These are phyloP conservation scores for Juncus inflexus DNA, from an alignment of 176 grass and related monocot species.

Conservation along the genomic window DNA sequence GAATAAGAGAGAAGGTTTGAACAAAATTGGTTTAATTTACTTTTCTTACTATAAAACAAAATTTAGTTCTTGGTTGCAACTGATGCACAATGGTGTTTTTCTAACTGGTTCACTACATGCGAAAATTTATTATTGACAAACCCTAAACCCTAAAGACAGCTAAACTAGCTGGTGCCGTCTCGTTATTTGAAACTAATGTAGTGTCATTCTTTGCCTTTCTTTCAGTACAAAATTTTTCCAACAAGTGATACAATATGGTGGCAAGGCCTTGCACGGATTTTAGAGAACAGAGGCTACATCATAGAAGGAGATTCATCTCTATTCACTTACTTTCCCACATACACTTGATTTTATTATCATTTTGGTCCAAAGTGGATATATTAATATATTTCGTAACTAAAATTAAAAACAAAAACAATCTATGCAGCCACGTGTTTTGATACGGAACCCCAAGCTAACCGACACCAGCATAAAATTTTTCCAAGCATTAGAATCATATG, in stretches of 20 bases:
- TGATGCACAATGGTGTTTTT: conserved; percentile 10
- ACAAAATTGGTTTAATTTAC: neutral
- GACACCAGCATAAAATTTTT: conserved; percentile 42
- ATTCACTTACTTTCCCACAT: conserved; percentile 25
- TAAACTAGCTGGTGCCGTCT: neutral
- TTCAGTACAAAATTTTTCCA: conserved; percentile 58
- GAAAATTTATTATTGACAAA: neutral
- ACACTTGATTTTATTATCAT: neutral
- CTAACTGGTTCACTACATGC: neutral
- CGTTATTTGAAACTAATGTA: neutral
- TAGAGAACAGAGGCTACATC: conserved; percentile 59
- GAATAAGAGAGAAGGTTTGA: conserved; percentile 78
- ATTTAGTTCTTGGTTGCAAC: neutral
- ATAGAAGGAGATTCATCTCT: conserved; percentile 71
- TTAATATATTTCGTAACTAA: conserved; percentile 22
- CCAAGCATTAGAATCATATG: conserved; percentile 20
- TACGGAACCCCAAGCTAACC: conserved; percentile 60
- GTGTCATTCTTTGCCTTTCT: conserved; percentile 11
- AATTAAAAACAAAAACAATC: conserved; percentile 1
- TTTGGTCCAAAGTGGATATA: conserved; percentile 7
- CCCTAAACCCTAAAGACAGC: neutral
- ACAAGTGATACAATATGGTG: conserved; percentile 66
- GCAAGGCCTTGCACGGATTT: conserved; percentile 73
- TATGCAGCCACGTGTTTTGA: conserved; percentile 60
- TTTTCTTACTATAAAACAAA: neutral